Evolutionary conservation across 1,284 basidiomycete genomes (phyloP), one percentile per base, ranked within the genome.

Genomic region (Violaceomyces palustris): DNA sequence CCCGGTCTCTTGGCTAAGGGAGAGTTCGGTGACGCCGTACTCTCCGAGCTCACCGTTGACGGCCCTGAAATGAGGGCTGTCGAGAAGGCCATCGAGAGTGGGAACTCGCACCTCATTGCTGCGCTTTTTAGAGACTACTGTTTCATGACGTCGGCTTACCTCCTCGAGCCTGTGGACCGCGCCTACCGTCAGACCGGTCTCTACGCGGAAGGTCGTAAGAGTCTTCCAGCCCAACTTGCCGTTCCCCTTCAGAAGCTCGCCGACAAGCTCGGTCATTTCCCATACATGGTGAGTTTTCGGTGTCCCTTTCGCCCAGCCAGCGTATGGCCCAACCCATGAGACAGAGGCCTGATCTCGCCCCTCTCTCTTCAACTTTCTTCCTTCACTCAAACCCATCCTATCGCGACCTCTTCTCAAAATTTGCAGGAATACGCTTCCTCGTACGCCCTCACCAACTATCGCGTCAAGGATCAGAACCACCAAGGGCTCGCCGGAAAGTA

Each of bases 121-220:
- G 68, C 68, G n/a, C 55, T 71, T n/a, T 71, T 71, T 48, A 44
- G 68, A 2, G 68, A 71, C 32, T 67, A 59, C 49, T 67, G 68
- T 48, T 71, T 71, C 29, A 43, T 52, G 1, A 67, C 67, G 3
- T 64, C 60, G 9, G 67, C 68, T 3, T 71, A 71, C 33, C 56
- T 71, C 12, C 44, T 71, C 17, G 68, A 71, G 45, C 68, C 68
- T 3, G 58, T 62, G 22, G 68, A 71, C 36, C 42, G 39, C 0
- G 41, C 50, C 5, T 71, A 49, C 46, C 49, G 58, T 8, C 32
- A 49, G 29, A 71, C 68, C 1, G 68, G 68, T 14, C 35, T 45
- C 7, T 71, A 71, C 39, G 43, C 55, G 2, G 50, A 50, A 15
- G 68, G 68, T 1, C 37, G 68, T 11, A 34, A 52, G 25, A 22